These are phyloP conservation scores for Eimeria praecox DNA, from an alignment of 169 alveolate genomes.

Conservation along the genomic window DNA sequence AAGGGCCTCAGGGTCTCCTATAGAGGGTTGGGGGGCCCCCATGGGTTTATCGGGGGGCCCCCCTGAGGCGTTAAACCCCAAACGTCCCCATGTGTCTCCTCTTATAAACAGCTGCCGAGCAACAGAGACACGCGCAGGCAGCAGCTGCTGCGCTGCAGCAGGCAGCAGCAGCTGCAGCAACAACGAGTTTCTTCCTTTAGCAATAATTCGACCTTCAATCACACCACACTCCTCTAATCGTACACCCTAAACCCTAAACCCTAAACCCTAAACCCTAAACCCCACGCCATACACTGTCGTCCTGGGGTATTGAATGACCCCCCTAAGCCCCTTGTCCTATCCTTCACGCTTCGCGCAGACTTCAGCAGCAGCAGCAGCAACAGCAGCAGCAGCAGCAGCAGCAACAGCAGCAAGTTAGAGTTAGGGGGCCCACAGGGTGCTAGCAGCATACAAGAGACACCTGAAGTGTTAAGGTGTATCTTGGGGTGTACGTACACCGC, in stretches of 20 bases:
- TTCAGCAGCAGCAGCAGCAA: conserved; percentile 13
- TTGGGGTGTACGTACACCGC: not conserved
- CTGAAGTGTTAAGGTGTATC: not conserved
- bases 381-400: conserved; percentile 35
- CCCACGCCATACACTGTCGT: not conserved
- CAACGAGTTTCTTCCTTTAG: not conserved
- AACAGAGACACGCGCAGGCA: not conserved
- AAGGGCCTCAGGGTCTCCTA: conserved; percentile 7
- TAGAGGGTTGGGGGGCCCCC: not conserved
- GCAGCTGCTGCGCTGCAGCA: conserved; percentile 51
- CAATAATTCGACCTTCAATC: not conserved
- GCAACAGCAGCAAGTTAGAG: not conserved
- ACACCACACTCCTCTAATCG: not conserved
- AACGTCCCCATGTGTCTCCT: not conserved
- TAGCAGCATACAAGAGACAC: not conserved
- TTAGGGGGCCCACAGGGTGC: not conserved
- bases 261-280: conserved; percentile 4
- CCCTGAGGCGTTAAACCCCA: not conserved
- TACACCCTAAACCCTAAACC: conserved; percentile 9
- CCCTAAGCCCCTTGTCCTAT: not conserved
- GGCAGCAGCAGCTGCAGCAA: conserved; percentile 57
- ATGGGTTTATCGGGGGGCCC: not conserved
- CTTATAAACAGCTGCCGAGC: conserved; percentile 16
- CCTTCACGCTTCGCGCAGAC: not conserved
- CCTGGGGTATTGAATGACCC: not conserved